Evolutionary conservation across 2,329 filamentous ascomycete genomes (phyloP), one percentile per base, ranked within the genome.

Genomic region (Fonsecaea nubica): DNA sequence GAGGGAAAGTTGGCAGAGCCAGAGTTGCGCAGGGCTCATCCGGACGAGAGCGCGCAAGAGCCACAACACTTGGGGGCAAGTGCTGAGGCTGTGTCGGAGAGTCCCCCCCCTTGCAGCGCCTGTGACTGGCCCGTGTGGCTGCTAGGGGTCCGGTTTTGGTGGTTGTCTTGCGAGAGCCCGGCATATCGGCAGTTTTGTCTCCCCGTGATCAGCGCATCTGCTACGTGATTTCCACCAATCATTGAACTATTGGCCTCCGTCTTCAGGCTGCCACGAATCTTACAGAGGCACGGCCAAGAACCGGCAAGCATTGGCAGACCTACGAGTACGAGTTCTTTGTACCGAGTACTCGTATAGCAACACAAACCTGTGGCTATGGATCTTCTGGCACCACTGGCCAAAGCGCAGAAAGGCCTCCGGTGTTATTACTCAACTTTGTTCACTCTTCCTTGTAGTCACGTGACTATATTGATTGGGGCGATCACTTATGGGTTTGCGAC

Each of bases 71-170:
- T 38, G 57, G 63, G 57, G 57, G 38, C 55, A 57, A 57, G 21
- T 15, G 52, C 58, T 66, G 65, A 67, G 65, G 65, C 65, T 67
- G 65, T 67, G 65, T 53, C 57, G 48, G 50, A 30, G 33, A 35
- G 58, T 36, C 15, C 15, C 45, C 45, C 45, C 45, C 45, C 18
- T 42, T 25, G 21, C 18, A 32, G 52, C n/a, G 25, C 30, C 42
- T 30, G 18, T 38, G 40, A 59, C 25, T 45, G 57, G 57, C 55
- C 15, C 36, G 21, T 42, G 38, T 30, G 10, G 30, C 55, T 30
- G 3, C 10, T 21, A 18, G 35, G 21, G 55, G 15, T 25, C 32
- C 15, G 12, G 13, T 36, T 42, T 58, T 30, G 30, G 12, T 6
- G 18, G 15, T 9, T 36, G 30, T 35, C 38, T 58, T 30, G 33